Evolutionary conservation across 164 flowering plant genomes (phyloP), one percentile per base, ranked within the genome.

Genomic region (Paratinospora sagittata): DNA sequence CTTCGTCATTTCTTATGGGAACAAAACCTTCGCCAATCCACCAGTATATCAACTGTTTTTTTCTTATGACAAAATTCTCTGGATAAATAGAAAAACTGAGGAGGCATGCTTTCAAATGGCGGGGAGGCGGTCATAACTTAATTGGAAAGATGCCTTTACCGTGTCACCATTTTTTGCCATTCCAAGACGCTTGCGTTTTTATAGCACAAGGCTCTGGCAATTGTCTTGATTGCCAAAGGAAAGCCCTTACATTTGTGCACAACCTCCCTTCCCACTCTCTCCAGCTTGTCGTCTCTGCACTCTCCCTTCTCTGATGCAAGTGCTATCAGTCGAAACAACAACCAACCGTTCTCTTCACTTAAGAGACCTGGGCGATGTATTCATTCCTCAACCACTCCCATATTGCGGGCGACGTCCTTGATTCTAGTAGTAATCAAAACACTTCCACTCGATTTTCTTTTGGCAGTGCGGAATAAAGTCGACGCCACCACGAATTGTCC

Each of bases 1-100:
- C 60, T 68, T 80, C 72, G 12, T 79, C 79, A 69, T 71, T 78
- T 34, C 86, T 78, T 55, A 65, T 37, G 1, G 81, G 82, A 24
- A 82, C 77, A 58, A 87, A 84, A 1, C 86, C 86, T 70, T 87
- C 90, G 23, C 84, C 88, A 33, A 85, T 77, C 90, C 88, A 85
- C 86, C 87, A 81, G 21, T 75, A 71, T 16, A 81, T 71, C 27
- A 85, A 30, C 39, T 83, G 85, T 47, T 80, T 76, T 57, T 77
- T 84, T 24, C 60, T 23, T 41, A 87, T 81, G 8, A 66, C 81
- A 68, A 78, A 82, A 55, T 85, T 87, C 68, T 85, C 88, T 7
- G 88, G 90, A 65, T 78, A 85, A 17, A 85, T 63, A 16, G 87
- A 79, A 37, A 85, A 78, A 58, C 82, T 81, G 19, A 87, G 84